Base-by-base conservation (phyloP, 108 stramenopile species). In the Chaetoceros tenuissimus region DNA sequence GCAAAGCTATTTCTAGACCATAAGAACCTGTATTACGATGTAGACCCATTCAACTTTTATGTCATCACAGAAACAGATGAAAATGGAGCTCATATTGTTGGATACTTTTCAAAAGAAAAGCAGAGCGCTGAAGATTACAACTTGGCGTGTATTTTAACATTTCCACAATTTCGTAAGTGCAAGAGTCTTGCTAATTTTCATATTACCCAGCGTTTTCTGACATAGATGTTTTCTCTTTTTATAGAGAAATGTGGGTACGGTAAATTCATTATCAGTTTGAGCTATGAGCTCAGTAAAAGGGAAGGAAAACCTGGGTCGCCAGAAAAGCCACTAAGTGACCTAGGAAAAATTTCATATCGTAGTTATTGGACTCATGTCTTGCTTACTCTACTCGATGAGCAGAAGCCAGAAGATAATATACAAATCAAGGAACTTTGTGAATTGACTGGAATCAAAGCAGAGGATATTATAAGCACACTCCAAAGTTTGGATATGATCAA, bases 1-100 rank as follows among this genome's bases (percentile, higher is more conserved):
- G 97, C 99, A 30, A 99, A 99, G 68, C 84, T 99, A 22, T 99
- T 99, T 71, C 74, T 99, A 30, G 99, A 99, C 69, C 99, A 99
- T 82, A 99, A 99, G 69, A 99, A 97, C 0, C 73, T 99, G 45
- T 98, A 97, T 69, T 99, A 84, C 64, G 99, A 99, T 72, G 97
- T 98, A 13, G 97, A 98, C 59, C 97, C 97, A 0, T 99, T 99
- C 69, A 77, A 93, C 50, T 99, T 98, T 71, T 99, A 99, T 64
- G 88, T 99, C 18, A 73, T 99, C 40, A 94, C 94, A 62, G 89
- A 86, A 19, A 51, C 66, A 54, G 85, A 81, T 66, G 74, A 89
- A 29, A 21, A 57, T 13, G 74, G 91, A 45, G 64, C 81, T 46
- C 86, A 86, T 58, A 74, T 94, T 60, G 91, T 96, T 7, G 98